These are phyloP conservation scores for Cladosporium sp. DNA, from an alignment of 2,329 filamentous ascomycete species.

Conservation along the genomic window DNA sequence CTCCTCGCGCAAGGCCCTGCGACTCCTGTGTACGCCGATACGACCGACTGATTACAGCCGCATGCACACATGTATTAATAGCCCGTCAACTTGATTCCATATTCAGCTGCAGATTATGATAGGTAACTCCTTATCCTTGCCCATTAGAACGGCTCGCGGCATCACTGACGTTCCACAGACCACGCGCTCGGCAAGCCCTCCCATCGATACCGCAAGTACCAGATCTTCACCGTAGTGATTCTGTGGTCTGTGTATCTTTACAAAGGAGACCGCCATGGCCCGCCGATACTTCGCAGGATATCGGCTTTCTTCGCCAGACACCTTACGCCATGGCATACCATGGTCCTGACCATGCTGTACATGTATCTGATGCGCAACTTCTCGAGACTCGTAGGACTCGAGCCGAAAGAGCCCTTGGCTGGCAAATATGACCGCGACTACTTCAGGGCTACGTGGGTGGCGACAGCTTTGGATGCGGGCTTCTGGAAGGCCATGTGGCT, in stretches of 20 bases:
- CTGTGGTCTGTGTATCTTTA: conserved; percentile 88
- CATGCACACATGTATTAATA: conserved; percentile 10
- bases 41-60: not conserved
- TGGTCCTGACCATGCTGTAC: conserved; percentile 82
- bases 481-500: conserved; percentile 99
- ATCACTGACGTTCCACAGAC: conserved; percentile 47
- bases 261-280: conserved; percentile 82
- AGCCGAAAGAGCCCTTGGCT: conserved; percentile 87
- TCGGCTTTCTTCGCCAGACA: conserved; percentile 67
- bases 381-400: conserved; percentile 82
- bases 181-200: conserved; percentile 90
- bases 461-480: conserved; percentile 89
- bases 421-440: conserved; percentile 91
- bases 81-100: not conserved
- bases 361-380: conserved; percentile 92
- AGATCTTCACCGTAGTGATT: conserved; percentile 83
- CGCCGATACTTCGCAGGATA: conserved; percentile 66
- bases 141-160: not conserved
- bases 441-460: conserved; percentile 94
- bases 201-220: conserved; percentile 83
- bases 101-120: conserved; percentile 7
- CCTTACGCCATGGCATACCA: conserved; percentile 84
- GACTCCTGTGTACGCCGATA: not conserved
- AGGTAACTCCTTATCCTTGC: not conserved
- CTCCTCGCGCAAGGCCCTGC: not conserved